These are phyloP conservation scores for Fusarium tupiense DNA, from an alignment of 2,329 filamentous ascomycete species.

Conservation along the genomic window DNA sequence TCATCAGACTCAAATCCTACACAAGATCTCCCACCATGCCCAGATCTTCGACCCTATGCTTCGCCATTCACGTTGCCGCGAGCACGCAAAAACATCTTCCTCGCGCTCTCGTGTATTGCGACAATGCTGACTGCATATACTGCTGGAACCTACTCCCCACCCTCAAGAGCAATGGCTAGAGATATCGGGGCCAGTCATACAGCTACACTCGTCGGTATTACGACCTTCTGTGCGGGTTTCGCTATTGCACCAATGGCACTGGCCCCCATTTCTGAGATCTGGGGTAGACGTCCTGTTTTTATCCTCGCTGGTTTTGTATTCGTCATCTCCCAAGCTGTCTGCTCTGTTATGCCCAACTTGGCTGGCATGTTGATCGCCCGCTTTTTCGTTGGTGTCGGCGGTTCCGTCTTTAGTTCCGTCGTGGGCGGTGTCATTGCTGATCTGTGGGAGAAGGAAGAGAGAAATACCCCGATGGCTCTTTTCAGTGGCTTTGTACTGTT, in stretches of 20 bases:
- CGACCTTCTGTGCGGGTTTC: conserved; percentile 84
- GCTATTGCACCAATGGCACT: conserved; percentile 86
- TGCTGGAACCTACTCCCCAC: conserved; percentile 81
- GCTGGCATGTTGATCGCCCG: conserved; percentile 79
- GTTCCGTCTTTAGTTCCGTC: conserved; percentile 84
- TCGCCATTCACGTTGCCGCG: conserved; percentile 80
- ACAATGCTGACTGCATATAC: conserved; percentile 83
- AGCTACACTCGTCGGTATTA: conserved; percentile 80
- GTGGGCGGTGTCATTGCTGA: conserved; percentile 93
- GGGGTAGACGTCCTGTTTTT: conserved; percentile 86
- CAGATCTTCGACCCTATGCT: conserved; percentile 72
- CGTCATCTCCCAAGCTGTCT: conserved; percentile 75
- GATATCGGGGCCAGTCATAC: conserved; percentile 73
- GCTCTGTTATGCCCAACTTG: conserved; percentile 74
- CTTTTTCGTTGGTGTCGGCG: conserved; percentile 81
- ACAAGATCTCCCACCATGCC: conserved; percentile 62
- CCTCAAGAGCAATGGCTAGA: conserved; percentile 69
- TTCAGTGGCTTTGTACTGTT: conserved; percentile 83
- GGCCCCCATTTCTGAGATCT: conserved; percentile 88
- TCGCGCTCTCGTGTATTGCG: conserved; percentile 78
- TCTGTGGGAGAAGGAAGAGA: conserved; percentile 78
- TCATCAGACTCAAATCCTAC: conserved; percentile 28
- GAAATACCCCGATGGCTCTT: conserved; percentile 90
- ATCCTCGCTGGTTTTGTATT: conserved; percentile 77
- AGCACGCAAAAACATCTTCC: conserved; percentile 74